Conservation (phyloP, 1,284 basidiomycete genomes). For the Hemileia vastatrix region DNA sequence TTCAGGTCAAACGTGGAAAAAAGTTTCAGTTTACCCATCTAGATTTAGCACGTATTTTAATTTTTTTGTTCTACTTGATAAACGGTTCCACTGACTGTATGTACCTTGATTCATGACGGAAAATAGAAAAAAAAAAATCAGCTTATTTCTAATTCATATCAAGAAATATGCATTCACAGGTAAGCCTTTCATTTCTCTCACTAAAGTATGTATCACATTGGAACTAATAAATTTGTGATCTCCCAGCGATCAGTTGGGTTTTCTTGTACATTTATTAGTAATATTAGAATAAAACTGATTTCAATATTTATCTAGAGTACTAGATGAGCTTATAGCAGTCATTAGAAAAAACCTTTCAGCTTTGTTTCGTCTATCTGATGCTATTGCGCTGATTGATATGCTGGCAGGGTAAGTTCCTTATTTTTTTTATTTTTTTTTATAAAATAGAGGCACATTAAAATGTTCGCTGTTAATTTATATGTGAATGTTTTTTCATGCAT, state of each 20-base stretch:
- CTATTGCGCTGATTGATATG: conserved; percentile 71
- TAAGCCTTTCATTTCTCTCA: background rate
- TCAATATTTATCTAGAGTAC: conserved; percentile 19
- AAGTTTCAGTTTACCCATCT: conserved; percentile 33
- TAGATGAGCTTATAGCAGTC: conserved; percentile 34
- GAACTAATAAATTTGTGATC: background rate
- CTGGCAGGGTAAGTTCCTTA: conserved; percentile 53
- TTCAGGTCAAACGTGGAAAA: conserved; percentile 32
- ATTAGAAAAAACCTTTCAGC: conserved; percentile 30
- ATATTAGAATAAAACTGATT: background rate
- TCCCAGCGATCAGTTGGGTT: conserved; percentile 16
- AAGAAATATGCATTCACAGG: conserved; percentile 33
- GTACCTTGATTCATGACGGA: too few species aligned
- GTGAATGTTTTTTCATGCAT: background rate
- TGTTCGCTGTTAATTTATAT: background rate
- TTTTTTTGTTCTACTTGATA: too few species aligned
- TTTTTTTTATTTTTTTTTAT: background rate
- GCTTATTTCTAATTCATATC: conserved; percentile 30
- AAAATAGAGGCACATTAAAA: background rate
- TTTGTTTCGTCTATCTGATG: conserved; percentile 35
- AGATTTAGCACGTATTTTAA: conserved; percentile 30
- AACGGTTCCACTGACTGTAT: too few species aligned
- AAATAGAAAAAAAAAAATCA: conserved; percentile 33
- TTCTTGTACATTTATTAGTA: background rate
- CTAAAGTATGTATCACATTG: background rate